A percentile compares a stretch with the other conserved stretches of the same genome.
phyloP scores from a whole-genome alignment of 129 eudicot species.

The Ambrosia artemisiifolia region DNA sequence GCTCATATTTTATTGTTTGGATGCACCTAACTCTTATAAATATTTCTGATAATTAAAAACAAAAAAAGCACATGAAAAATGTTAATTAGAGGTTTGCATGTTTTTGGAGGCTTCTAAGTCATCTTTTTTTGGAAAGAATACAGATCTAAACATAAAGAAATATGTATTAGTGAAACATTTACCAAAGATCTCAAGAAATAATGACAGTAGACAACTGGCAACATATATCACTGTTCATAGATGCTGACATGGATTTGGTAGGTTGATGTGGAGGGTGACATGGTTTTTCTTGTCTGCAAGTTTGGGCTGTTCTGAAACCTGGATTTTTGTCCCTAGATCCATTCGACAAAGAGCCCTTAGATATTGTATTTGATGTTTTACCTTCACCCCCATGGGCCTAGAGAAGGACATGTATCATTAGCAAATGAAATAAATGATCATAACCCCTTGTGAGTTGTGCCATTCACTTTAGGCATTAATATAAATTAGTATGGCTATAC shows the following conservation, averaged over 20 bases:
- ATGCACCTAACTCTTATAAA: no score
- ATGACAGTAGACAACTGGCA: conserved; percentile 88
- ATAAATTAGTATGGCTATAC: neutral
- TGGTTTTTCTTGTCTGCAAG: conserved; percentile 43
- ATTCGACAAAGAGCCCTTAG: conserved; percentile 80
- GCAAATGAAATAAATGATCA: conserved; percentile 81
- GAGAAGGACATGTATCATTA: conserved; percentile 63
- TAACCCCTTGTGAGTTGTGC: conserved; percentile 86
- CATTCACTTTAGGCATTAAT: conserved; percentile 73
- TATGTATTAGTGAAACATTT: conserved; percentile 83
- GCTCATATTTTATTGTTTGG: no score
- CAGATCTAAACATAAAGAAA: conserved; percentile 98
- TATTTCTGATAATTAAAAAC: no score
- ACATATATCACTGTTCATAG: conserved; percentile 44
- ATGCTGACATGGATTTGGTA: neutral
- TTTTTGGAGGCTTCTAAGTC: conserved; percentile 89
- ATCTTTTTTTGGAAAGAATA: conserved; percentile 89
- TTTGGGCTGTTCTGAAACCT: conserved; percentile 97
- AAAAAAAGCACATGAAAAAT: conserved; percentile 1
- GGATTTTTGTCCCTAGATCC: conserved; percentile 95
- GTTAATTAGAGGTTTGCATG: conserved; percentile 69
- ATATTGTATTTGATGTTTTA: conserved; percentile 90
- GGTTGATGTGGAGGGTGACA: neutral
- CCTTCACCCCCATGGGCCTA: conserved; percentile 78
- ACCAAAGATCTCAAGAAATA: conserved; percentile 49